Percentiles rank a stretch among this genome's conserved stretches.
Evolutionary conservation across 225 moss, liverwort and hornwort species (phyloP).

Genomic region (Antitrichia curtipendula): DNA sequence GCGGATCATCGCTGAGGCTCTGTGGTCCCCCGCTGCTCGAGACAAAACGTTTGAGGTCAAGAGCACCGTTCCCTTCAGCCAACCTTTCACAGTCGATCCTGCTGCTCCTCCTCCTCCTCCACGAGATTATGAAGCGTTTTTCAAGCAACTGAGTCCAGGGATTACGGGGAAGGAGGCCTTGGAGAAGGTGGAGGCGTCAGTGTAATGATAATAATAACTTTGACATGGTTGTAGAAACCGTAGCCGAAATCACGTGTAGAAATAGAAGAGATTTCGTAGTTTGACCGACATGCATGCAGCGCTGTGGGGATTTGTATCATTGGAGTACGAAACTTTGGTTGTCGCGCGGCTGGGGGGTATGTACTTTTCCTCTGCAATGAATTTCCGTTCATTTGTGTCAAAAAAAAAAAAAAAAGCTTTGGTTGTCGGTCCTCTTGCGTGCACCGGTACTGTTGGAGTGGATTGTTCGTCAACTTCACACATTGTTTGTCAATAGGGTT

Average conservation of each 20-base stretch:
- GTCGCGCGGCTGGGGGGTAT: too few species aligned
- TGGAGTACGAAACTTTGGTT: too few species aligned
- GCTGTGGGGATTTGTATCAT: neutral
- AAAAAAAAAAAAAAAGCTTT: too few species aligned
- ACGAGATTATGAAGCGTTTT: slow-evolving; percentile 44
- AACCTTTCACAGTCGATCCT: slow-evolving; percentile 57
- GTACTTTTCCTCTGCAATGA: too few species aligned
- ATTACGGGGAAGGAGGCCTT: slow-evolving; percentile 72
- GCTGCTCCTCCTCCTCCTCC: slow-evolving; percentile 42
- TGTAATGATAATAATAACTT: neutral
- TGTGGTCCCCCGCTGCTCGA: slow-evolving; percentile 44
- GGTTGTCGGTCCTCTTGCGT: neutral
- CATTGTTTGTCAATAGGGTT: neutral
- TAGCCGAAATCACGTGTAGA: neutral
- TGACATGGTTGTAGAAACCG: neutral
- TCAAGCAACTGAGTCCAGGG: slow-evolving; percentile 33
- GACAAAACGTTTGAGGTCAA: slow-evolving; percentile 94
- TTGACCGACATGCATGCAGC: neutral
- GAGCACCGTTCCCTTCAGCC: slow-evolving; percentile 86
- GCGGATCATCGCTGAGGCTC: slow-evolving; percentile 47
- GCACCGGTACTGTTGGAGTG: neutral
- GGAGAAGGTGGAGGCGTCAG: neutral
- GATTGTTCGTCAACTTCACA: neutral
- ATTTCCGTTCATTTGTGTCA: too few species aligned
- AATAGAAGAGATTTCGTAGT: neutral